phyloP scores from a whole-genome alignment of 2,329 filamentous ascomycete genomes.

The Colletotrichum sojae region DNA sequence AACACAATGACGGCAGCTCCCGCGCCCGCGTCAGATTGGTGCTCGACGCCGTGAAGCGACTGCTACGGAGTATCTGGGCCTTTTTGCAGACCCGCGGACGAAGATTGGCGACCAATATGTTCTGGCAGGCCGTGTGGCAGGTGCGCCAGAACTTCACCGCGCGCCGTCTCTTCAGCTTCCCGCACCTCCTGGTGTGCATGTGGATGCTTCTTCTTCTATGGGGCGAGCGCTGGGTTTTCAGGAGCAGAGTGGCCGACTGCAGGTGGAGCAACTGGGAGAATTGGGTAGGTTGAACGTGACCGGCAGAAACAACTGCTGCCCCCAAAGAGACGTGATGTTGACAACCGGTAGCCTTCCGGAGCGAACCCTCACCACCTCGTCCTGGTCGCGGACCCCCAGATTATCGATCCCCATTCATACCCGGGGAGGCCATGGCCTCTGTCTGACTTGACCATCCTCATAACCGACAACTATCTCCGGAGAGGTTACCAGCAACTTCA shows the following conservation, averaged over 20 bases:
- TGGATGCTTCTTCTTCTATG: constrained; percentile 87
- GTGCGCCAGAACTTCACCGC: constrained; percentile 63
- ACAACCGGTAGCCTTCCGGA: constrained; percentile 73
- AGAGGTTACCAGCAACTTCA: constrained; percentile 87
- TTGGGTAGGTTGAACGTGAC: constrained; percentile 76
- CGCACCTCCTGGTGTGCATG: constrained; percentile 76
- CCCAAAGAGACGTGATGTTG: constrained; percentile 3
- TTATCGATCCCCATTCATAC: constrained; percentile 96
- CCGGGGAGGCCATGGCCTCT: constrained; percentile 80
- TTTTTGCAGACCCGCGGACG: constrained; percentile 38
- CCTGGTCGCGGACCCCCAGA: constrained; percentile 90
- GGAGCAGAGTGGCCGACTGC: constrained; percentile 78
- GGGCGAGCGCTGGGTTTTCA: constrained; percentile 87
- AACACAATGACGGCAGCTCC: constrained; percentile 42
- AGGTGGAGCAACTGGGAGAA: constrained; percentile 91
- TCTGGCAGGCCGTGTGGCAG: constrained; percentile 43
- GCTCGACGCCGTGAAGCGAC: constrained; percentile 18
- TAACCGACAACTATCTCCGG: constrained; percentile 92
- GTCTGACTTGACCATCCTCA: constrained; percentile 64
- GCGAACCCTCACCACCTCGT: constrained; percentile 87
- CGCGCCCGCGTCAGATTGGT: constrained; percentile 39
- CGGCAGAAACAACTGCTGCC: neutral
- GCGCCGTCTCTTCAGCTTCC: constrained; percentile 71
- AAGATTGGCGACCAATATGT: constrained; percentile 28
- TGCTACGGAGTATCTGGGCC: constrained; percentile 25